These are phyloP conservation scores for Arthrobotrys conoides DNA, from an alignment of 2,329 filamentous ascomycete genomes.

Conservation along the genomic window DNA sequence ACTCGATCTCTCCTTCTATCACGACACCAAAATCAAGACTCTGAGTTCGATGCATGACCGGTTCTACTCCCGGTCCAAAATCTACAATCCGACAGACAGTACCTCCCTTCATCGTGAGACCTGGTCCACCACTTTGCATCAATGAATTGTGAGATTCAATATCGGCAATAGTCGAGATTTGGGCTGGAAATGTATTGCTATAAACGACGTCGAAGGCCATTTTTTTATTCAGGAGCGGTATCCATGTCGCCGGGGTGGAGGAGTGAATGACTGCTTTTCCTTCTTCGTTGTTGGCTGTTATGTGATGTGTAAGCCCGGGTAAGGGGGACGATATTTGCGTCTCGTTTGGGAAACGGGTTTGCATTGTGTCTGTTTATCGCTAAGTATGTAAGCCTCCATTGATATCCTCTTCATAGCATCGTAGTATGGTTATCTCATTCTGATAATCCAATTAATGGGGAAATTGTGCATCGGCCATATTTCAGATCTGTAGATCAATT, in stretches of 20 bases:
- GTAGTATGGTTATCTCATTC: too few relatives aligned
- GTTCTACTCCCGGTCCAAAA: constrained; percentile 68
- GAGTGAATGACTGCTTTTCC: constrained; percentile 67
- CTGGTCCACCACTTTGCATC: constrained; percentile 55
- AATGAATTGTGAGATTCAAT: constrained; percentile 64
- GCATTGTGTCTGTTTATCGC: background rate
- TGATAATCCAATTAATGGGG: too few relatives aligned
- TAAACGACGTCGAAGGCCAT: constrained; percentile 68
- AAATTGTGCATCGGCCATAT: too few relatives aligned
- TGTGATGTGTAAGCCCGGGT: constrained; percentile 62
- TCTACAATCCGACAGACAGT: constrained; percentile 70
- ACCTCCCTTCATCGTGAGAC: constrained; percentile 65
- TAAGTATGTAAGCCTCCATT: too few relatives aligned
- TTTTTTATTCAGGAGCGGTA: constrained; percentile 63
- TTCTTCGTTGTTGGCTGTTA: constrained; percentile 66
- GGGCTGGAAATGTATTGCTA: constrained; percentile 67
- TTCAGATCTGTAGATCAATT: too few relatives aligned
- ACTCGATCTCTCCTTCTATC: constrained; percentile 71
- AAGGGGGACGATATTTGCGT: constrained; percentile 32
- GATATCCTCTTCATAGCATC: too few relatives aligned
- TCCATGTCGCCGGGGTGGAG: constrained; percentile 62
- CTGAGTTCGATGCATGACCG: constrained; percentile 72
- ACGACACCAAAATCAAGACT: constrained; percentile 73
- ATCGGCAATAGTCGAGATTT: constrained; percentile 66
- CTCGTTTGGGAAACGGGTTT: constrained; percentile 4